Conservation (phyloP, 805 yeast genomes). For the Tetrapisispora namnaoensis region DNA sequence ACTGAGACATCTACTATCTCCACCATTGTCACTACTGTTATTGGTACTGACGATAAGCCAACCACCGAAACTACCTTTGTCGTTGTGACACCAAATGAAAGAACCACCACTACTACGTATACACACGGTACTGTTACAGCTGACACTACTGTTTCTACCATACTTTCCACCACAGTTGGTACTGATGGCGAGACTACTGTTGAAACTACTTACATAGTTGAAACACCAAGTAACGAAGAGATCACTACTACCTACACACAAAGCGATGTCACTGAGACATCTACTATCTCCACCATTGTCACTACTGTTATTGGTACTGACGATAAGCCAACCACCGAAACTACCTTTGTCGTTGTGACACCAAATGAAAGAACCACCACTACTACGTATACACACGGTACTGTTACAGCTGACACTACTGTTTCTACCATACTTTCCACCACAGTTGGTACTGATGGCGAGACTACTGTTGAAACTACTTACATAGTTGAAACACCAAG, state of each 20-base stretch:
- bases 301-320: slow-evolving; percentile 3
- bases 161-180: slow-evolving; percentile 1
- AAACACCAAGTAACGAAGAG: slow-evolving; percentile 1
- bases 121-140: slow-evolving; percentile 1
- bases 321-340: slow-evolving; percentile 1
- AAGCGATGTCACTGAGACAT: neutral
- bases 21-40: neutral
- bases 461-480: slow-evolving; percentile 1
- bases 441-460: slow-evolving; percentile 2
- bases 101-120: neutral
- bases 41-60: slow-evolving; percentile 2
- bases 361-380: neutral
- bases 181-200: slow-evolving; percentile 1
- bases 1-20: neutral
- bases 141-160: neutral
- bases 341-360: slow-evolving; percentile 1
- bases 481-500: slow-evolving; percentile 1
- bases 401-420: neutral
- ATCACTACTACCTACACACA: slow-evolving; percentile 1
- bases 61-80: slow-evolving; percentile 2
- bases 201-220: slow-evolving; percentile 1
- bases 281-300: neutral
- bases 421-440: slow-evolving; percentile 1
- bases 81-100: neutral
- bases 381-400: slow-evolving; percentile 1